Evolutionary conservation across 202 grass and related monocot genomes (phyloP), one percentile per base, ranked within the genome.

Genomic region (Hordeum pubiflorum): DNA sequence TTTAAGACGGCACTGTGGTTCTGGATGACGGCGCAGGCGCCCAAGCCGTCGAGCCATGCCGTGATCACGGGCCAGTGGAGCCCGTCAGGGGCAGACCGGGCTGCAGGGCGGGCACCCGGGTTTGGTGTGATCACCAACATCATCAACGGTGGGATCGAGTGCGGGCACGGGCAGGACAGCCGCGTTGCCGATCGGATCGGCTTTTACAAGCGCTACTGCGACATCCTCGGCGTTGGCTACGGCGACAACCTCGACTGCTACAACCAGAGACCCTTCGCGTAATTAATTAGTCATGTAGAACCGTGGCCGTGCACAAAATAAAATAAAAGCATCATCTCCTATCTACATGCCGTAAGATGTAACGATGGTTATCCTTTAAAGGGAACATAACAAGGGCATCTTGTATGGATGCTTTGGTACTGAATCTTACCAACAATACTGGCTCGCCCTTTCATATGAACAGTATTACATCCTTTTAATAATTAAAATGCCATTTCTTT

Each of bases 1-100:
- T 94, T 91, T 74, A 36, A 91, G 79, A 82, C 86, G 41, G 84
- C 91, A 1, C 2, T 91, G 9, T 89, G 89, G 92, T 91, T 87
- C 81, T 91, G 88, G 91, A 94, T 89, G 86, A 91, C 84, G 6
- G n/a, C 79, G 2, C 79, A 78, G 58, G 6, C 75, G 2, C 70
- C 85, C 0, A 91, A 89, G 58, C 92, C 87, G 33, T 94, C 89
- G 4, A 66, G 43, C 39, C 92, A 94, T 12, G 84, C 7, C 17
- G 86, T 83, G 1, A 56, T 81, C 2, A 83, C 81, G 0, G 84
- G 68, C 0, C 36, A 77, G 10, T 94, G 89, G 89, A 94, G 0
- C 0, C 87, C 89, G 0, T 61, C 78, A 2, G 13, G 14, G 17
- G 68, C 50, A 1, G 87, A 91, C 31, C 1, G 2, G 2, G 2